Base-by-base conservation (phyloP, 129 eudicot genomes). In the Sambucus nigra region DNA sequence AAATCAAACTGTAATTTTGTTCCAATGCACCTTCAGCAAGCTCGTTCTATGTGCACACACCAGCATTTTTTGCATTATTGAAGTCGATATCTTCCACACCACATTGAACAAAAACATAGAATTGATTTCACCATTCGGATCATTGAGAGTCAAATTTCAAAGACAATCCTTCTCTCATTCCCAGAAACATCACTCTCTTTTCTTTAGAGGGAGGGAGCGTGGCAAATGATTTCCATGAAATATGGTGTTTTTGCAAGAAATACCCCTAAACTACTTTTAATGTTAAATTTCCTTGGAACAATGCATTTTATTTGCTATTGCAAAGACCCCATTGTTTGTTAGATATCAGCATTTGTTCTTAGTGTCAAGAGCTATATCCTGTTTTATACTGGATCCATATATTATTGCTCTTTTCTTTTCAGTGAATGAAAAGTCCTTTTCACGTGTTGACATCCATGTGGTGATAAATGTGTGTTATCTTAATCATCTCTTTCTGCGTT, bases 1-100 rank as follows among this genome's bases (percentile, higher is more conserved):
- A 32, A 47, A 63, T 57, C 57, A 59, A 57, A 52, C 22, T 13
- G 25, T 35, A 50, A 32, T 47, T 25, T 35, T 15, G 4, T 2
- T 3, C 42, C 13, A 35, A 8, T 2, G 12, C 9, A 35, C 13
- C 13, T 35, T 35, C 42, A 35, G 42, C 42, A 7, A 35, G 35
- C 4, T 4, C 8, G 35, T 29, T 29, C 35, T 29, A n/a, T n/a
- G n/a, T n/a, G n/a, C n/a, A n/a, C n/a, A n/a, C n/a, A n/a, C n/a
- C n/a, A n/a, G n/a, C n/a, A n/a, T n/a, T n/a, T n/a, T n/a, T n/a
- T n/a, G n/a, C n/a, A n/a, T n/a, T n/a, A n/a, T n/a, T n/a, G n/a
- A n/a, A n/a, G n/a, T n/a, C n/a, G n/a, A n/a, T n/a, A n/a, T n/a
- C n/a, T n/a, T n/a, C n/a, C n/a, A n/a, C n/a, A n/a, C n/a, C n/a